These are phyloP conservation scores for Brasenia schreberi DNA, from an alignment of 164 flowering plant genomes.

Conservation along the genomic window DNA sequence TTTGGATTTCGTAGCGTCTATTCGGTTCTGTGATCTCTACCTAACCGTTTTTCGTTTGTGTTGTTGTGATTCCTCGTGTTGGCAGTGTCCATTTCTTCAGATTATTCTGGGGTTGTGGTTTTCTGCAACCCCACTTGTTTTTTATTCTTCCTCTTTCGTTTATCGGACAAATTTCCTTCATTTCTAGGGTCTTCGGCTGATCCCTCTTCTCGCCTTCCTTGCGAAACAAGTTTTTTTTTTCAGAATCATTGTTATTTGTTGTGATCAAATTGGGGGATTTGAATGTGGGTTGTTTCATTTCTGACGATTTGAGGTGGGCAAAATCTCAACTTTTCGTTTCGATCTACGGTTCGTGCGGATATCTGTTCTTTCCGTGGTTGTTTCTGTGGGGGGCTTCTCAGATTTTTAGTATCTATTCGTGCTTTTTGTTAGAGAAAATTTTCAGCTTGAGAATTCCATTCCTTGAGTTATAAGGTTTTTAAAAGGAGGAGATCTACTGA, in stretches of 20 bases:
- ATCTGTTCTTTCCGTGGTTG: background rate
- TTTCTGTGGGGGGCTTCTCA: background rate
- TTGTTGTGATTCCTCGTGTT: background rate
- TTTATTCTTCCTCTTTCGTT: too few species aligned
- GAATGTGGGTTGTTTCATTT: background rate
- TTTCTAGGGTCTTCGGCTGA: background rate
- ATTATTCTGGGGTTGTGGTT: too few species aligned
- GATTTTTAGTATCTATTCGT: background rate
- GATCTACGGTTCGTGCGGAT: background rate
- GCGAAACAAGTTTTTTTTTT: background rate
- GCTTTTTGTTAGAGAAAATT: background rate
- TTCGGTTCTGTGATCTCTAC: background rate
- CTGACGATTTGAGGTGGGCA: background rate
- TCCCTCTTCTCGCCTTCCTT: background rate
- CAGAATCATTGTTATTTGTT: background rate
- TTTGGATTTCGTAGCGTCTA: background rate
- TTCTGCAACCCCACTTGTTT: too few species aligned
- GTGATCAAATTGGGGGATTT: too few species aligned
- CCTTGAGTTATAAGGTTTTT: background rate
- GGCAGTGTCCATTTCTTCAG: background rate
- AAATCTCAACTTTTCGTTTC: background rate
- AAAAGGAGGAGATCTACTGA: background rate
- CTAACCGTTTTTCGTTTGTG: background rate
- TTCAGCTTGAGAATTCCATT: too few species aligned
- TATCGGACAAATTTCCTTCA: background rate